phyloP scores from a whole-genome alignment of 345 rosid genomes.

The Linum tenue region DNA sequence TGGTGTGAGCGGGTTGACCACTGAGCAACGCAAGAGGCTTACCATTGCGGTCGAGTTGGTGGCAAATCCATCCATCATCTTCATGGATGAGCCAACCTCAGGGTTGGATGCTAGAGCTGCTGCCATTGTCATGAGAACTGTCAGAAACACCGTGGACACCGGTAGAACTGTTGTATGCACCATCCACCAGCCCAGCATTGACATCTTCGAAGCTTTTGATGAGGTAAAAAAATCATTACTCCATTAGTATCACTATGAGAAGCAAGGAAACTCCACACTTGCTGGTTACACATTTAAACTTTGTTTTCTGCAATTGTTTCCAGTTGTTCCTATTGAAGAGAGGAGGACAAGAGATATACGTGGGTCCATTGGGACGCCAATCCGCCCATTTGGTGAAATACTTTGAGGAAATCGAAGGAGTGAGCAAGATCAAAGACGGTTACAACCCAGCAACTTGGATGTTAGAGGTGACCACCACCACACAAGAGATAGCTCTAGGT shows the following conservation, averaged over 20 bases:
- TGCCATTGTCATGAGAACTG: constrained; percentile 5
- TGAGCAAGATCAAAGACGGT: not conserved
- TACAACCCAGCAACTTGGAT: constrained; percentile 3
- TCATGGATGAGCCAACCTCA: constrained; percentile 7
- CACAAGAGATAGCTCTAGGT: not conserved
- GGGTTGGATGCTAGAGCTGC: constrained; percentile 5
- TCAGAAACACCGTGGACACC: constrained; percentile 3
- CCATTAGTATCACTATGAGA: not conserved
- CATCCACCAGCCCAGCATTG: constrained; percentile 4
- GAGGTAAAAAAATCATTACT: not conserved
- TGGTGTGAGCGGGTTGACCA: not conserved
- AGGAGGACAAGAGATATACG: constrained; percentile 3
- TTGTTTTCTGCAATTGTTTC: not conserved
- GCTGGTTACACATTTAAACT: not conserved
- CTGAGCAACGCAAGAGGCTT: not conserved
- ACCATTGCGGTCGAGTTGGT: constrained; percentile 4
- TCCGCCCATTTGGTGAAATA: not conserved
- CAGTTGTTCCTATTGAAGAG: constrained; percentile 2
- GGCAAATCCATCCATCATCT: constrained; percentile 2
- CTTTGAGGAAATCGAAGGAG: constrained; percentile 2
- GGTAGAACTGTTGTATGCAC: constrained; percentile 4
- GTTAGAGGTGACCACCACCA: not conserved
- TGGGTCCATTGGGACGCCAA: constrained; percentile 1
- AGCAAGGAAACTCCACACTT: not conserved
- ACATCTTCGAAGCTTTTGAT: constrained; percentile 3